Conservation (phyloP, 768 basidiomycete genomes). For the Hydnomerulius pinastri region DNA sequence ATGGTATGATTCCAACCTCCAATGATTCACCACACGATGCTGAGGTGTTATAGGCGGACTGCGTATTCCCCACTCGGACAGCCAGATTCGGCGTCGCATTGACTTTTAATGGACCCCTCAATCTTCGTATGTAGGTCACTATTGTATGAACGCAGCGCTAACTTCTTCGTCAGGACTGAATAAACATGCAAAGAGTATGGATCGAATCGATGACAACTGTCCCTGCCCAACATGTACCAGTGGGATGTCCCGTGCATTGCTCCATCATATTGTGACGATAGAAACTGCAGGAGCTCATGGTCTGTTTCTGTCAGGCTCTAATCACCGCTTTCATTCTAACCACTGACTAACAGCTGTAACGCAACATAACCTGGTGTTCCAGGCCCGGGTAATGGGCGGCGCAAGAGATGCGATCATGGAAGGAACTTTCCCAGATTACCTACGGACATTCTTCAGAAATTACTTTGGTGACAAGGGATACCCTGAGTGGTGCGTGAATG, state of each 20-base stretch:
- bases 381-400: constrained; percentile 85
- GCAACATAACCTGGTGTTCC: constrained; percentile 82
- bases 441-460: constrained; percentile 70
- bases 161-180: constrained; percentile 42
- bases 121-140: constrained; percentile 55
- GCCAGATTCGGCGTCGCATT: constrained; percentile 90
- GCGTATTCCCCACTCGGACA: constrained; percentile 91
- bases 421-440: constrained; percentile 77
- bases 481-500: constrained; percentile 88
- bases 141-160: constrained; percentile 1
- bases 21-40: background rate
- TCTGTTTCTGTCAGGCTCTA: constrained; percentile 33
- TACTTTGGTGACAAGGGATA: constrained; percentile 82
- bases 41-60: constrained; percentile 67
- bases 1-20: constrained; percentile 57
- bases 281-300: constrained; percentile 90
- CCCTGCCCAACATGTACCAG: constrained; percentile 84
- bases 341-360: constrained; percentile 59
- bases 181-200: constrained; percentile 70
- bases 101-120: constrained; percentile 79
- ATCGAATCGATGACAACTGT: constrained; percentile 72
- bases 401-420: constrained; percentile 80
- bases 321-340: constrained; percentile 19
- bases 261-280: constrained; percentile 74
- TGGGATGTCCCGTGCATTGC: constrained; percentile 67